Percentiles rank a stretch among this genome's conserved stretches.
Conservation (phyloP, 768 basidiomycete genomes). For the Cyathus striatus region DNA sequence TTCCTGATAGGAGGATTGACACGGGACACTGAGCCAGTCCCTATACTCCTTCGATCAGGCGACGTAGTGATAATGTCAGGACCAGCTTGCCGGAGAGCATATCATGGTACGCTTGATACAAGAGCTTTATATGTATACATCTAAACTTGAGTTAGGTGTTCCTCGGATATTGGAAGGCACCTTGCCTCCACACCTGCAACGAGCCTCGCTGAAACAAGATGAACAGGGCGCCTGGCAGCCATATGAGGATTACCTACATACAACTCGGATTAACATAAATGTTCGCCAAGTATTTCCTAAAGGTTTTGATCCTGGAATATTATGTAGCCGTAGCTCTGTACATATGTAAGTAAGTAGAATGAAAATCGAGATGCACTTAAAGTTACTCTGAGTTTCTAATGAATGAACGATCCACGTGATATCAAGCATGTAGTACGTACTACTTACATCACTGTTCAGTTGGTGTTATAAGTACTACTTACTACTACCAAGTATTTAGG, state of each 20-base stretch:
- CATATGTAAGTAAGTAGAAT: too few species aligned
- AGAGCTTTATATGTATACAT: too few species aligned
- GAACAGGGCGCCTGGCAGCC: constrained; percentile 45
- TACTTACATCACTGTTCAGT: too few species aligned
- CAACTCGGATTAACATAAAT: constrained; percentile 85
- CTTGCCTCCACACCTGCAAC: constrained; percentile 55
- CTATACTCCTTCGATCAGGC: constrained; percentile 86
- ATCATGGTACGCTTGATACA: constrained; percentile 78
- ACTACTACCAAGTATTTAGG: too few species aligned
- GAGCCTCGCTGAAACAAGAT: constrained; percentile 16
- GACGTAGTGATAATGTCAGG: constrained; percentile 95
- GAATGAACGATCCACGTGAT: too few species aligned
- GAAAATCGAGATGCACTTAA: too few species aligned
- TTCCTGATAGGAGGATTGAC: constrained; percentile 88
- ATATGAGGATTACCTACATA: constrained; percentile 60
- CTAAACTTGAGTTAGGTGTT: too few species aligned
- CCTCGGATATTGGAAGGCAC: constrained; percentile 85
- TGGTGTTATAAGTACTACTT: too few species aligned
- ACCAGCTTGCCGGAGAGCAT: constrained; percentile 76
- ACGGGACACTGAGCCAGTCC: constrained; percentile 68
- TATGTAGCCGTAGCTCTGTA: too few species aligned
- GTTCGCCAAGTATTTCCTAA: constrained; percentile 85
- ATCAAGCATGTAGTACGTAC: too few species aligned
- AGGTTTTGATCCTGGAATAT: constrained; percentile 40
- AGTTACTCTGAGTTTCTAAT: too few species aligned